These are phyloP conservation scores for Plasmodium gonderi DNA, from an alignment of 169 alveolate genomes.

Conservation along the genomic window DNA sequence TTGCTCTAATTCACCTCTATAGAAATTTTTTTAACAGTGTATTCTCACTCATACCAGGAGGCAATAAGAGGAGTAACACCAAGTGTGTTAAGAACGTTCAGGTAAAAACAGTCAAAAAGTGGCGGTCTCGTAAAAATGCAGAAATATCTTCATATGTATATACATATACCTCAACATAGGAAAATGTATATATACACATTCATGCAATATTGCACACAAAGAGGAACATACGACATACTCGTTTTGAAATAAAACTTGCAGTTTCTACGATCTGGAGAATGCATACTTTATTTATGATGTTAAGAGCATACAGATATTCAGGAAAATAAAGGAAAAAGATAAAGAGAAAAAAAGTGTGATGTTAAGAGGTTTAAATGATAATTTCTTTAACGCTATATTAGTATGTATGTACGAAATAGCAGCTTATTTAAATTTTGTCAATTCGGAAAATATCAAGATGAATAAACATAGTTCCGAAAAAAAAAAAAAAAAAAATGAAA, in stretches of 20 bases:
- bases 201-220: neutral
- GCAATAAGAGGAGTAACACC: conserved; percentile 55
- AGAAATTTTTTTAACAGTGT: conserved; percentile 64
- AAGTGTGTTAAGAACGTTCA: conserved; percentile 43
- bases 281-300: conserved; percentile 43
- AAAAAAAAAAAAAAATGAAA: neutral
- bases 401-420: conserved; percentile 67
- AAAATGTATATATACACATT: neutral
- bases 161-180: neutral
- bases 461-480: conserved; percentile 8
- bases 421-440: conserved; percentile 15
- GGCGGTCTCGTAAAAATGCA: neutral
- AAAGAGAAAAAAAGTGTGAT: conserved; percentile 17
- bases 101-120: conserved; percentile 12
- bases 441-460: neutral
- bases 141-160: neutral
- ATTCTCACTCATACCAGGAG: conserved; percentile 58
- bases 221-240: neutral
- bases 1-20: neutral
- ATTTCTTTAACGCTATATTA: conserved; percentile 59
- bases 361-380: conserved; percentile 44
- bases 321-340: neutral
- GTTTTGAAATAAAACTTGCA: neutral
- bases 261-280: conserved; percentile 45
- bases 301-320: conserved; percentile 46